phyloP scores from a whole-genome alignment of 169 alveolate genomes.

The Eimeria nieschulzi region DNA sequence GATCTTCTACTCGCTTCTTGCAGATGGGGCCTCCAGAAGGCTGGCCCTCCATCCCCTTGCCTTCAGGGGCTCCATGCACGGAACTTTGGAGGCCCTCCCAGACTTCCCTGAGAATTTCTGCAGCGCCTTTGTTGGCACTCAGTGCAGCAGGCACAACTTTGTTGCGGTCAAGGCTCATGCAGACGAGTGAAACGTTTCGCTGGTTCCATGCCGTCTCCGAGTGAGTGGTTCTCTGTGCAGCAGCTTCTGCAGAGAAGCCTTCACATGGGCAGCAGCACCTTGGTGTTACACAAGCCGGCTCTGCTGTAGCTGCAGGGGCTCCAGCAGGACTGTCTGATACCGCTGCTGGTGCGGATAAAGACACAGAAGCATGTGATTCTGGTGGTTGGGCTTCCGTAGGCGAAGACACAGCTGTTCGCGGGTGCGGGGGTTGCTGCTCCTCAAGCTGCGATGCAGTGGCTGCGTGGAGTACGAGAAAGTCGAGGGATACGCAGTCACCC shows the following conservation, averaged over 20 bases:
- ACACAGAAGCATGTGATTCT: too few species aligned
- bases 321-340: background rate
- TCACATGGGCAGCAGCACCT: too few species aligned
- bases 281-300: background rate
- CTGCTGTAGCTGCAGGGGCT: background rate
- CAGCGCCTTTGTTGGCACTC: background rate
- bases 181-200: background rate
- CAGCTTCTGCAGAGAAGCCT: too few species aligned
- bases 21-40: background rate
- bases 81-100: background rate
- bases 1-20: background rate
- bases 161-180: background rate
- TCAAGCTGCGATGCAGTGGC: too few species aligned
- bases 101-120: background rate
- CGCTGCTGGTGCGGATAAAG: too few species aligned
- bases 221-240: background rate
- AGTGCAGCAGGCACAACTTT: background rate
- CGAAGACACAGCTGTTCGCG: too few species aligned
- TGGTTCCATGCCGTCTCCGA: too few species aligned
- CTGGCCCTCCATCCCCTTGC: background rate
- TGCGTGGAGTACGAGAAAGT: background rate
- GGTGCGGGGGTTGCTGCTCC: too few species aligned
- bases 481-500: too few species aligned
- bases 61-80: background rate
- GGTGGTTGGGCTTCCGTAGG: too few species aligned